Evolutionary conservation across 768 basidiomycete genomes (phyloP).

Genomic region (Pleurotus sapidus): DNA sequence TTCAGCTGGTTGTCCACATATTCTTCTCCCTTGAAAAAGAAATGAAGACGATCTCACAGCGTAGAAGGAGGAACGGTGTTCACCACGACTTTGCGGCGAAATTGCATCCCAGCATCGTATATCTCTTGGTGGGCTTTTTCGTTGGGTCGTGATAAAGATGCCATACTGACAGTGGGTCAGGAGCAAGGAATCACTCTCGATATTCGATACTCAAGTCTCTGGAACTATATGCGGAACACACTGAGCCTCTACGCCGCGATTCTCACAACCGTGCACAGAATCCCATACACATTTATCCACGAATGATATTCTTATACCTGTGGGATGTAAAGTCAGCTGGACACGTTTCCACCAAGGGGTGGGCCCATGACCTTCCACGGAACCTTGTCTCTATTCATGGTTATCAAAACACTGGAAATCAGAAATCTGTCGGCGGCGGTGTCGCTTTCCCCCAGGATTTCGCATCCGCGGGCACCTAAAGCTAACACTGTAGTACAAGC

Average conservation of each 20-base stretch:
- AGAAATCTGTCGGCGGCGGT: too few relatives aligned
- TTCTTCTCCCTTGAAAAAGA: conserved; percentile 32
- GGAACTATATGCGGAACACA: background rate
- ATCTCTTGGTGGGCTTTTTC: conserved; percentile 36
- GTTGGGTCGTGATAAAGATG: conserved; percentile 21
- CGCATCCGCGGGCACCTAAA: too few relatives aligned
- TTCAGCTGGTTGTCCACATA: conserved; percentile 40
- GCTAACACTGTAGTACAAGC: background rate
- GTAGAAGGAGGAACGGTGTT: background rate
- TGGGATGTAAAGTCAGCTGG: background rate
- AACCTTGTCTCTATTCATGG: background rate
- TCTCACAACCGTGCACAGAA: background rate
- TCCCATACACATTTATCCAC: background rate
- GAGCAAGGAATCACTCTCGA: too few relatives aligned
- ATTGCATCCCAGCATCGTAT: conserved; percentile 37
- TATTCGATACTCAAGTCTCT: too few relatives aligned
- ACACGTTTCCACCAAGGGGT: background rate
- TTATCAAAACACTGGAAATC: background rate
- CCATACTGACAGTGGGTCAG: conserved; percentile 14
- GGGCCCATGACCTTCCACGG: background rate
- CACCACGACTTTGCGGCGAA: conserved; percentile 42
- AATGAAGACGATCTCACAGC: background rate
- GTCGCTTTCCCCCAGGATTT: too few relatives aligned
- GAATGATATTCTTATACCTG: background rate
- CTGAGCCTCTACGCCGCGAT: too few relatives aligned